Base-by-base conservation (phyloP, 345 rosid species). In the Salix arbutifolia region DNA sequence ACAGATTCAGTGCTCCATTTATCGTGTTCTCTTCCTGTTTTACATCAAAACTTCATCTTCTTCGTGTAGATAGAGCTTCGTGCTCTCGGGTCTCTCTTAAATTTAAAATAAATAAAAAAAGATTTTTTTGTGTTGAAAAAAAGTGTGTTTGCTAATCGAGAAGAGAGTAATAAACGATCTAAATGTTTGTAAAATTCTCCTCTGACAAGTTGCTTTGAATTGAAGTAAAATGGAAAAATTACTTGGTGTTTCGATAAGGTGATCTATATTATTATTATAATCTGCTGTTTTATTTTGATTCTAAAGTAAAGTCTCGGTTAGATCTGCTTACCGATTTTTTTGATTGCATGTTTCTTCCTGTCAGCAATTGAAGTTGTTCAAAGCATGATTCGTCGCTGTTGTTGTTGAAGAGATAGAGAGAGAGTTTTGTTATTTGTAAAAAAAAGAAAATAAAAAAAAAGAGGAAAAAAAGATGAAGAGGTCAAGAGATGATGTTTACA, bases 401-500 rank as follows among this genome's bases (percentile, higher is more conserved):
- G 30, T 58, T 4, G 66, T 8, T 64, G 74, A 16, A 56, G 76
- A 77, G 77, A 28, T 83, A 48, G 75, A 71, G 70, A 76, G 70
- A 76, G 4, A 74, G 70, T 71, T 69, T 53, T 23, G 4, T 30
- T 18, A 9, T 18, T 44, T 46, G 62, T 44, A n/a, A 58, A 58
- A 52, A 50, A 18, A 50, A 18, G 10, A 10, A 25, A 46, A 13
- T 3, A 13, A 46, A 46, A 46, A 46, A 44, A 44, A 46, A 46
- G 12, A 67, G 66, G 42, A 61, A 28, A 25, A 38, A 71, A 83
- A 74, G 83, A 92, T 92, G 97, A 92, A 92, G 91, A 87, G 97
- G 86, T 86, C 84, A 26, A 89, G 95, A 82, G 98, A 92, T 52
- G 97, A 94, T 65, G 87, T 81, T 78, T 87, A 79, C 79, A 87